Evolutionary conservation across 2,329 filamentous ascomycete genomes (phyloP), one percentile per base, ranked within the genome.

Genomic region (Colletotrichum higginsianum): DNA sequence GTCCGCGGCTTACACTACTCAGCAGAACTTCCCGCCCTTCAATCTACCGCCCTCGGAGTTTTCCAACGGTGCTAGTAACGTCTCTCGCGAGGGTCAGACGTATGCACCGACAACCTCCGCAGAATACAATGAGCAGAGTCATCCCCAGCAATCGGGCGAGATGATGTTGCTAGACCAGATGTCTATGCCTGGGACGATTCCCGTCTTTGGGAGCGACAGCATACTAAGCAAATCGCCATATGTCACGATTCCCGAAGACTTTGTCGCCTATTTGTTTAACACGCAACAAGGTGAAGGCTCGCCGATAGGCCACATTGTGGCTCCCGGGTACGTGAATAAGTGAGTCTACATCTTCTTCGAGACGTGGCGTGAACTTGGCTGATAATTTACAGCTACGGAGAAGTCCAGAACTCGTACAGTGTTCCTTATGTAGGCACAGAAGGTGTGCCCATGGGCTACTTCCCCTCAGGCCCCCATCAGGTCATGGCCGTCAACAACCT

Each of bases 401-500:
- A 90, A 47, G 84, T 86, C 57, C 81, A 82, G 67, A 86, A 82
- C 38, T 85, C 85, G 57, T 88, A 88, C 74, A 83, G 80, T 69
- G 79, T 85, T 62, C 83, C 88, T 4, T 88, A 88, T 72, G 84
- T 87, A 53, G 82, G 84, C 7, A 82, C 81, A 40, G 85, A 89
- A 52, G 82, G 85, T 47, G 79, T 82, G 42, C 80, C 85, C 46
- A 78, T 88, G 55, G 87, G 87, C 18, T 90, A 89, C 72, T 90
- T 90, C 75, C 89, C 89, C 44, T 84, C 87, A n/a, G 82, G 85
- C 15, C 88, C 90, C 3, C 91, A 94, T 75, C 93, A 97, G 77
- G 91, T 95, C 46, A 98, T 97, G 95, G 93, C 94, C 21, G 93
- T 98, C 58, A 96, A 92, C 68, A 97, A 93, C 76, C 87, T 97